Conservation (phyloP, 306 rosid genomes). For the Glycyrrhiza uralensis region DNA sequence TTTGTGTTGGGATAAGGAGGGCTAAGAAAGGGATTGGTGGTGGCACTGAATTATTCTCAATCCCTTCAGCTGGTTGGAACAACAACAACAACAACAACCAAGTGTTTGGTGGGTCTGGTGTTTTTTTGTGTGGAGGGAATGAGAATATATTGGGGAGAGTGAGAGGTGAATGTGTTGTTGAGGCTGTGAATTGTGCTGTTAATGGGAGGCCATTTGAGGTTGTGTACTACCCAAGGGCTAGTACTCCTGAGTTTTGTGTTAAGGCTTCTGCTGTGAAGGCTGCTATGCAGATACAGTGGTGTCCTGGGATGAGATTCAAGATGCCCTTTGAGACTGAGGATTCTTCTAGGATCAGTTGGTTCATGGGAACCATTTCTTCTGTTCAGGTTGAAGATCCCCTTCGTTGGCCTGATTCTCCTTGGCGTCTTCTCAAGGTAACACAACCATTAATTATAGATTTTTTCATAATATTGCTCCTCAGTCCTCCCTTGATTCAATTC, state of each 20-base stretch:
- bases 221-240: slow-evolving; percentile 81
- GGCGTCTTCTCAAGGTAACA: slow-evolving; percentile 85
- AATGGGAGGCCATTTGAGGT: slow-evolving; percentile 76
- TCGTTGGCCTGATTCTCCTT: slow-evolving; percentile 91
- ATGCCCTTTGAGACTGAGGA: slow-evolving; percentile 99
- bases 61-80: slow-evolving; percentile 61
- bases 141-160: slow-evolving; percentile 46
- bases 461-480: neutral
- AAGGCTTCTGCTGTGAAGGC: slow-evolving; percentile 67
- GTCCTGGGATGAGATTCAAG: slow-evolving; percentile 88
- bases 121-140: slow-evolving; percentile 34
- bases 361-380: slow-evolving; percentile 92
- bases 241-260: slow-evolving; percentile 84
- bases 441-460: neutral
- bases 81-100: slow-evolving; percentile 22
- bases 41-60: slow-evolving; percentile 43
- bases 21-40: slow-evolving; percentile 90
- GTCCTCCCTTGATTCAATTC: too few species aligned
- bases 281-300: slow-evolving; percentile 81
- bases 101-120: slow-evolving; percentile 42
- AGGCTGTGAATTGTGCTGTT: slow-evolving; percentile 77
- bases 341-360: slow-evolving; percentile 94
- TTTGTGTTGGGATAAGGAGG: slow-evolving; percentile 91
- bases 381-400: slow-evolving; percentile 63
- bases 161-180: slow-evolving; percentile 49